These are phyloP conservation scores for Zanthoxylum bungeanum DNA, from an alignment of 345 rosid genomes.

Conservation along the genomic window DNA sequence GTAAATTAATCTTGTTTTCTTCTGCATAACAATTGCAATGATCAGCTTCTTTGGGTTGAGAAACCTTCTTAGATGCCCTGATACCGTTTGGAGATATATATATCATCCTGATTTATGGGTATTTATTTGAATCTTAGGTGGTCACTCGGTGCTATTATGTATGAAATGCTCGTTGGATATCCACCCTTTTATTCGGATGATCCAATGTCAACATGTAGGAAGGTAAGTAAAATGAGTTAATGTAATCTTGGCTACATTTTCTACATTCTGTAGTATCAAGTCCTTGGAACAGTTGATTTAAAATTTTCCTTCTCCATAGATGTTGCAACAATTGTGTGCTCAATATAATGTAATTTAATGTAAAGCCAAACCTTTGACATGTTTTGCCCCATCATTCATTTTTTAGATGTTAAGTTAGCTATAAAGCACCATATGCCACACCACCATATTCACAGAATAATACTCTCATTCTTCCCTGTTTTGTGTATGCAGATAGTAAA, in stretches of 20 bases:
- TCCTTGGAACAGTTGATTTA: background rate
- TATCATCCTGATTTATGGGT: slow-evolving; percentile 12
- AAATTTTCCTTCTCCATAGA: background rate
- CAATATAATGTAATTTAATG: background rate
- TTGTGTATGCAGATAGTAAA: slow-evolving; percentile 63
- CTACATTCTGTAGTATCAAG: background rate
- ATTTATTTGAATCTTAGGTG: slow-evolving; percentile 57
- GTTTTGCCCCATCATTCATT: background rate
- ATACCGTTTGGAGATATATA: slow-evolving; percentile 6
- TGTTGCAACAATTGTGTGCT: background rate
- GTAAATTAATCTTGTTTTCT: slow-evolving; percentile 2
- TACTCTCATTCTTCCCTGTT: background rate
- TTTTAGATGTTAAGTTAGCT: background rate
- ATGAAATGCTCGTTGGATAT: slow-evolving; percentile 94
- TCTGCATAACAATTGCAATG: background rate
- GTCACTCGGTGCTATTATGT: slow-evolving; percentile 99
- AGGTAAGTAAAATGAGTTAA: slow-evolving; percentile 39
- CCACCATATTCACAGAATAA: slow-evolving; percentile 1
- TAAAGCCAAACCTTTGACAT: background rate
- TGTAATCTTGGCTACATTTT: background rate
- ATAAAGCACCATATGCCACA: background rate
- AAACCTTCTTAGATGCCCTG: slow-evolving; percentile 10
- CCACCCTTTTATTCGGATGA: slow-evolving; percentile 99
- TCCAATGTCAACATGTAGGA: slow-evolving; percentile 93
- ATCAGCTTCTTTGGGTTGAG: background rate